Percentiles rank a stretch among this genome's conserved stretches.
These are phyloP conservation scores for Nidula niveotomentosa DNA, from an alignment of 1,284 basidiomycete species.

Conservation along the genomic window DNA sequence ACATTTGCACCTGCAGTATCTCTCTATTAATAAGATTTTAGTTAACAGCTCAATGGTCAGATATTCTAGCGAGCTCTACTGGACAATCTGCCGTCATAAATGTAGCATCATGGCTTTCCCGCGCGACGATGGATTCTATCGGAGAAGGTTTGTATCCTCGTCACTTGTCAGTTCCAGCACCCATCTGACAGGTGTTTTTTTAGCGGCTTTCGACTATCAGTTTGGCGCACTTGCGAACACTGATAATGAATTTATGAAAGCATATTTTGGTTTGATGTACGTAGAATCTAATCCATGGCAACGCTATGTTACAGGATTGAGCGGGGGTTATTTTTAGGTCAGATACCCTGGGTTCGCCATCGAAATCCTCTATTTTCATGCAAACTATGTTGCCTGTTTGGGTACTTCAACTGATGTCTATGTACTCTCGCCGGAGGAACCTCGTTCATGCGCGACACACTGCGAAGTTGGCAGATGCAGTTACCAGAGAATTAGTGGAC, in stretches of 20 bases:
- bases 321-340: constrained; percentile 21
- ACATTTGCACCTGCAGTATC: background rate
- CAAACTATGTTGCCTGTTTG: constrained; percentile 39
- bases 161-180: background rate
- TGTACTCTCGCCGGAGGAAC: constrained; percentile 33
- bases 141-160: constrained; percentile 34
- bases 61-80: constrained; percentile 34
- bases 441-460: constrained; percentile 43
- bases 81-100: constrained; percentile 35
- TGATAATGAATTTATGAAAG: constrained; percentile 42
- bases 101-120: constrained; percentile 40
- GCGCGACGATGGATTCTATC: constrained; percentile 44
- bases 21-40: constrained; percentile 10
- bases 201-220: constrained; percentile 50
- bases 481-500: constrained; percentile 36
- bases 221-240: constrained; percentile 41
- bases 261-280: constrained; percentile 44
- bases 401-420: constrained; percentile 37
- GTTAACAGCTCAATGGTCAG: constrained; percentile 40
- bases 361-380: constrained; percentile 38
- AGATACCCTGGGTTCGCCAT: constrained; percentile 38
- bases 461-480: constrained; percentile 33
- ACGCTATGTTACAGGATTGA: constrained; percentile 1
- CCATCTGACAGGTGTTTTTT: background rate
- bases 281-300: constrained; percentile 3